Evolutionary conservation across 2,329 filamentous ascomycete species (phyloP).

Genomic region (Trichoderma atrobrunneum): DNA sequence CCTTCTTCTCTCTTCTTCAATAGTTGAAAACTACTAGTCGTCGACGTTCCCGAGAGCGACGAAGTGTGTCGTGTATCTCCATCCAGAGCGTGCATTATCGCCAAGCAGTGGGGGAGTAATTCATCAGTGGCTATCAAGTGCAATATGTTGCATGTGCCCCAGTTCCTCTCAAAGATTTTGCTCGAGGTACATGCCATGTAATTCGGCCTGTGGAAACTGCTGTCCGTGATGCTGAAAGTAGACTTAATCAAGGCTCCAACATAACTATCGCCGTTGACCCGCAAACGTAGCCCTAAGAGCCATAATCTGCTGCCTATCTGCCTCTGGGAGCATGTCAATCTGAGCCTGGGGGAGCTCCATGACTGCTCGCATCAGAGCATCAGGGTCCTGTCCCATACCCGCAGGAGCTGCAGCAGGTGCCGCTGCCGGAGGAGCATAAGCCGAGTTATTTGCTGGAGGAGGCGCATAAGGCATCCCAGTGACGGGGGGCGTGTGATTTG

Average conservation of each 20-base stretch:
- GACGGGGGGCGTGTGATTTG: slow-evolving; percentile 50
- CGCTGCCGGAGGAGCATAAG: slow-evolving; percentile 36
- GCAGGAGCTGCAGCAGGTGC: slow-evolving; percentile 35
- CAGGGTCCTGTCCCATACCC: slow-evolving; percentile 53
- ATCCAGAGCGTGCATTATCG: background rate
- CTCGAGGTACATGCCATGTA: background rate
- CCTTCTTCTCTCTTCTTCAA: background rate
- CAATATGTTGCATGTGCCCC: background rate
- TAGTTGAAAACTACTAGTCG: too few relatives aligned
- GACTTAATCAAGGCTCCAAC: background rate
- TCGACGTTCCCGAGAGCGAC: background rate
- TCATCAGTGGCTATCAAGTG: background rate
- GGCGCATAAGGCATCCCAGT: slow-evolving; percentile 45
- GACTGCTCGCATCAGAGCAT: slow-evolving; percentile 76
- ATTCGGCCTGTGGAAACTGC: background rate
- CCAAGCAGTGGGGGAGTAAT: background rate
- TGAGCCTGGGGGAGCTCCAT: slow-evolving; percentile 75
- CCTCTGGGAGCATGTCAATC: slow-evolving; percentile 74
- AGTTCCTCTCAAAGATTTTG: background rate
- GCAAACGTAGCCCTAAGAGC: slow-evolving; percentile 66
- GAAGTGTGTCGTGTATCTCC: background rate
- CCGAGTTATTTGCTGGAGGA: slow-evolving; percentile 36
- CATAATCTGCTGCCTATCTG: slow-evolving; percentile 76
- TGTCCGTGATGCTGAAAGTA: background rate
- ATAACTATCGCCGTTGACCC: slow-evolving; percentile 34